Percentiles rank a stretch among this genome's conserved stretches.
Evolutionary conservation across 164 flowering plant genomes (phyloP).

Genomic region (Chimonanthus salicifolius): DNA sequence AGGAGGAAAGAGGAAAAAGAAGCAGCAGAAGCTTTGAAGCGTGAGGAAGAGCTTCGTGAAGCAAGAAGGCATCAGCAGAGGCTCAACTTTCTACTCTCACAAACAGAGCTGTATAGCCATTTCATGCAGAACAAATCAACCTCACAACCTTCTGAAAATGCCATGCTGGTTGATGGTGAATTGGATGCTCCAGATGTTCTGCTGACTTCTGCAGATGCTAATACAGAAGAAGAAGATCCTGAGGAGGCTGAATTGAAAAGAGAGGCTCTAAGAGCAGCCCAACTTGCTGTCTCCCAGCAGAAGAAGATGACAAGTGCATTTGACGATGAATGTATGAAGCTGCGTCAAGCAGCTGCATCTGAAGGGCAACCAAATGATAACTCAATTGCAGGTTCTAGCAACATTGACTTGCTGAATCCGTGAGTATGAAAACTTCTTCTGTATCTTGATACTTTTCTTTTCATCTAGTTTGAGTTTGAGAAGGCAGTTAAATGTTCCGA

Average conservation of each 20-base stretch:
- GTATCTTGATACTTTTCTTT: background rate
- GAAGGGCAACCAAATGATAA: slow-evolving; percentile 44
- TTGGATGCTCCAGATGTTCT: slow-evolving; percentile 26
- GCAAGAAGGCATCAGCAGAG: slow-evolving; percentile 93
- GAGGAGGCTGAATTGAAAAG: slow-evolving; percentile 80
- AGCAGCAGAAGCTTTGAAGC: slow-evolving; percentile 94
- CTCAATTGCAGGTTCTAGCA: slow-evolving; percentile 63
- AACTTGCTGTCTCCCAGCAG: slow-evolving; percentile 94
- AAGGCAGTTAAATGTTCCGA: background rate
- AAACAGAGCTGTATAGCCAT: slow-evolving; percentile 93
- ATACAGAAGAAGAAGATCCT: slow-evolving; percentile 53
- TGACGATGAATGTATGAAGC: slow-evolving; percentile 73
- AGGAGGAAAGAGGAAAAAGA: slow-evolving; percentile 89
- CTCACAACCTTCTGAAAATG: slow-evolving; percentile 53
- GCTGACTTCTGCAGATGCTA: slow-evolving; percentile 29
- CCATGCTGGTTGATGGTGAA: slow-evolving; percentile 40
- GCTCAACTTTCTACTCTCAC: slow-evolving; percentile 88
- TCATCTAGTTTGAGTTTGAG: background rate
- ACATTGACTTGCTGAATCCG: slow-evolving; percentile 91
- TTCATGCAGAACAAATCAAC: slow-evolving; percentile 90
- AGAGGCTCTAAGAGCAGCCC: slow-evolving; percentile 88
- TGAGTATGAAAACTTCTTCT: slow-evolving; percentile 28
- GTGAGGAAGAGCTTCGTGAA: slow-evolving; percentile 94
- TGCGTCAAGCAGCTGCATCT: slow-evolving; percentile 61
- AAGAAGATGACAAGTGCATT: slow-evolving; percentile 74